phyloP scores from a whole-genome alignment of 2,329 filamentous ascomycete species.

The Exophiala sp. region DNA sequence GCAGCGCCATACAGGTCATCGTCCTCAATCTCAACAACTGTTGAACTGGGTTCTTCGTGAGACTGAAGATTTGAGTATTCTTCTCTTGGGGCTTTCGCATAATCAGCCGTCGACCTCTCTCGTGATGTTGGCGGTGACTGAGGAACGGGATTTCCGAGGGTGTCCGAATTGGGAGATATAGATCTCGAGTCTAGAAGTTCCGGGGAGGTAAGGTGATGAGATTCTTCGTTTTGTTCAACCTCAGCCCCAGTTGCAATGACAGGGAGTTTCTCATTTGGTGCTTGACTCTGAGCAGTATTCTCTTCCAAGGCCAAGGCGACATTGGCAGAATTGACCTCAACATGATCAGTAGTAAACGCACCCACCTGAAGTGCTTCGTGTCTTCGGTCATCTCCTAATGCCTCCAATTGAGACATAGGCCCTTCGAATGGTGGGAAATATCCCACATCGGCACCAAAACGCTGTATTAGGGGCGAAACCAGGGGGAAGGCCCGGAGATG shows the following conservation, averaged over 20 bases:
- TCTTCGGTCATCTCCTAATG: conserved; percentile 8
- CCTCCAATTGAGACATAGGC: conserved; percentile 23
- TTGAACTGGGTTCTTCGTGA: background rate
- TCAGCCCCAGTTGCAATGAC: background rate
- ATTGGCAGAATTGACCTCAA: background rate
- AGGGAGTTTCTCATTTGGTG: background rate
- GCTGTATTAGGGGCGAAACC: conserved; percentile 36
- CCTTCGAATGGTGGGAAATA: conserved; percentile 32
- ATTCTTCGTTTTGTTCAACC: background rate
- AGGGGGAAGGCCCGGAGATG: conserved; percentile 38
- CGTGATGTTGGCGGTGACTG: background rate
- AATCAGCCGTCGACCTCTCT: background rate
- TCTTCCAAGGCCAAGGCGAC: background rate
- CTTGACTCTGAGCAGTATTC: background rate
- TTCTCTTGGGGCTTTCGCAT: background rate
- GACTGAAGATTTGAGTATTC: background rate
- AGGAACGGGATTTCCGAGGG: background rate
- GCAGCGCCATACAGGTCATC: conserved; percentile 22
- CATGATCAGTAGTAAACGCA: background rate
- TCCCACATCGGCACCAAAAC: conserved; percentile 25
- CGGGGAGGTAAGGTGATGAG: background rate
- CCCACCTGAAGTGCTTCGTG: background rate
- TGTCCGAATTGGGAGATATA: background rate
- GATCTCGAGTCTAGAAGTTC: background rate
- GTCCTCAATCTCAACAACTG: conserved; percentile 7